These are phyloP conservation scores for Stentor coeruleus DNA, from an alignment of 73 alveolate genomes.

Conservation along the genomic window DNA sequence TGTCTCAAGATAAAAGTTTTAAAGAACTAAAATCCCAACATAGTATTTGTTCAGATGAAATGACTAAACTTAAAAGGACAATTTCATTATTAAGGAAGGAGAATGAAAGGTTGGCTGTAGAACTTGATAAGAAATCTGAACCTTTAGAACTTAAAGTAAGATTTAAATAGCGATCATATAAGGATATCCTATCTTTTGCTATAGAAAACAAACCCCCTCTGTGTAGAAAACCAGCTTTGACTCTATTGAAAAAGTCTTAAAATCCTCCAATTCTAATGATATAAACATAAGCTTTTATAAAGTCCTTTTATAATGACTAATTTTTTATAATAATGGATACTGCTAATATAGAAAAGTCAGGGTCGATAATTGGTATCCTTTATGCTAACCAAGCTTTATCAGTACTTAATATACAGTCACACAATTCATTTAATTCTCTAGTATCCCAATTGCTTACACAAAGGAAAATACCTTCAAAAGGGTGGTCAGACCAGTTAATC, in stretches of 20 bases:
- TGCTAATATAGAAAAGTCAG: neutral
- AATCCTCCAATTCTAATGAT: no score
- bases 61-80: neutral
- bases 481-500: constrained; percentile 75
- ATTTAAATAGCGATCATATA: no score
- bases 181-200: no score
- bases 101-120: neutral
- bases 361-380: neutral
- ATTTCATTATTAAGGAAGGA: neutral
- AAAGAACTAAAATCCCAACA: neutral
- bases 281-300: no score
- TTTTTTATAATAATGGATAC: no score
- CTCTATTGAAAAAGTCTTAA: no score
- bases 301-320: no score
- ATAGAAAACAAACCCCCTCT: no score
- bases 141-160: no score
- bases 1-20: neutral
- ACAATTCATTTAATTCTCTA: neutral
- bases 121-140: no score
- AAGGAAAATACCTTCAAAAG: constrained; percentile 78
- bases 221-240: no score
- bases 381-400: neutral
- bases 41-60: neutral
- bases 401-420: neutral
- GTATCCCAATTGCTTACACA: constrained; percentile 40